These are phyloP conservation scores for Hypericum perforatum DNA, from an alignment of 345 rosid genomes.

Conservation along the genomic window DNA sequence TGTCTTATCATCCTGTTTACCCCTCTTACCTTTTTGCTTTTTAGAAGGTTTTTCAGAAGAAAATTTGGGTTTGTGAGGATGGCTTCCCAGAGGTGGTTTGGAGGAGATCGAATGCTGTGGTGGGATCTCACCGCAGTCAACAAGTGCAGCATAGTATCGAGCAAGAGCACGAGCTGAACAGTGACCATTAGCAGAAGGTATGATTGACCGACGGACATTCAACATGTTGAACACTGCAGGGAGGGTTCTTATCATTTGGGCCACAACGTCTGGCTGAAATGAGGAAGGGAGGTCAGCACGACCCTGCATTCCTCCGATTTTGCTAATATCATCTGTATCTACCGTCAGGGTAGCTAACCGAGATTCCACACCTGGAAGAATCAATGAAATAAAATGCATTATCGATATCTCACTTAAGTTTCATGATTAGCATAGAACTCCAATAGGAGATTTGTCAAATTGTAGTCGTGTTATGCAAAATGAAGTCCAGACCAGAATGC, in stretches of 20 bases:
- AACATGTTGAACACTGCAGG: constrained; percentile 77
- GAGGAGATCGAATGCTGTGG: constrained; percentile 63
- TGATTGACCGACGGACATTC: constrained; percentile 70
- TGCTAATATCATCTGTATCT: constrained; percentile 52
- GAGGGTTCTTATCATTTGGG: constrained; percentile 24
- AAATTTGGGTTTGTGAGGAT: constrained; percentile 65
- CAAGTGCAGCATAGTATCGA: constrained; percentile 88
- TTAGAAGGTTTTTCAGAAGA: constrained; percentile 24
- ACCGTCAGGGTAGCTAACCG: constrained; percentile 68
- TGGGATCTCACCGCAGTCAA: constrained; percentile 63
- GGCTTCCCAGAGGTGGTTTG: constrained; percentile 78
- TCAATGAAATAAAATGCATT: neutral
- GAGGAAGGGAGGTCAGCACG: constrained; percentile 60
- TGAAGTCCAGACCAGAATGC: constrained; percentile 9
- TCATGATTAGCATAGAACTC: too few relatives aligned
- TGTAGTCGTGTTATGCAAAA: too few relatives aligned
- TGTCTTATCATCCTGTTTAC: too few relatives aligned
- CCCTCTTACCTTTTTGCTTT: constrained; percentile 28
- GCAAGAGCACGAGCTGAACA: constrained; percentile 98
- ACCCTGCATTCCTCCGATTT: constrained; percentile 28
- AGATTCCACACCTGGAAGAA: constrained; percentile 76
- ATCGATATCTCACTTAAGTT: too few relatives aligned
- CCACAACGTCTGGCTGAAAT: constrained; percentile 47
- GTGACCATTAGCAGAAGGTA: constrained; percentile 91
- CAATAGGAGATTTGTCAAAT: too few relatives aligned